Evolutionary conservation across 495 filamentous ascomycete genomes (phyloP), one percentile per base, ranked within the genome.

Genomic region (Hyphodiscus hymeniophilus): DNA sequence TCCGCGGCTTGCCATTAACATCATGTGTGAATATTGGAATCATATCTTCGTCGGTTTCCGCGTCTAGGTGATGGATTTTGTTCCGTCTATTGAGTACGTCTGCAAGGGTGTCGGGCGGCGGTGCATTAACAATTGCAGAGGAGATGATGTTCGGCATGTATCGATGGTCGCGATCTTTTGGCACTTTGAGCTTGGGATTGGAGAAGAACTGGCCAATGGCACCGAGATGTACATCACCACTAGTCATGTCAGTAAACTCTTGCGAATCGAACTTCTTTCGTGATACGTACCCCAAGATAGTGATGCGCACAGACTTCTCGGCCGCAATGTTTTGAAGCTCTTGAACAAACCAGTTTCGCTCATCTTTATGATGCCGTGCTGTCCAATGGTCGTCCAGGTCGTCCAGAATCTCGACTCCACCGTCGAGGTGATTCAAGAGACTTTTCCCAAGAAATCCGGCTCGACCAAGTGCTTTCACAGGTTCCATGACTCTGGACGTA

Each of bases 321-420:
- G 83, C 87, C 12, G 94, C 90, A 38, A 97, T 68, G 54, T 89
- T 83, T 61, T 98, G 92, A 13, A 98, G 72, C 47, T 94, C 87
- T 57, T 91, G 80, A 28, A 98, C 80, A 53, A 96, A 75, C 69
- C 84, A 84, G 53, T 81, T 85, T 24, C 92, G 78, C 66, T 98
- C 92, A 10, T 69, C 64, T 60, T 97, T 97, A 65, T 95, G 88
- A 58, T 89, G 83, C 57, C 87, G 94, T 17, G 92, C 90, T 2
- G 92, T 94, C 92, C 92, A 98, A 60, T 97, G 91, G 63, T 98
- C 92, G 55, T 89, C 85, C 8, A 94, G 70, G 60, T 94, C 87
- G 65, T 97, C 92, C 22, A 94, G 73, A 13, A 98, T 86, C 64
- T 96, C 94, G 5, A 95, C 85, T 35, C 87, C 89, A 44, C 87